Percentiles rank a stretch among this genome's conserved stretches.
phyloP scores from a whole-genome alignment of 352 stramenopile species.

The Peronospora belbahrii region DNA sequence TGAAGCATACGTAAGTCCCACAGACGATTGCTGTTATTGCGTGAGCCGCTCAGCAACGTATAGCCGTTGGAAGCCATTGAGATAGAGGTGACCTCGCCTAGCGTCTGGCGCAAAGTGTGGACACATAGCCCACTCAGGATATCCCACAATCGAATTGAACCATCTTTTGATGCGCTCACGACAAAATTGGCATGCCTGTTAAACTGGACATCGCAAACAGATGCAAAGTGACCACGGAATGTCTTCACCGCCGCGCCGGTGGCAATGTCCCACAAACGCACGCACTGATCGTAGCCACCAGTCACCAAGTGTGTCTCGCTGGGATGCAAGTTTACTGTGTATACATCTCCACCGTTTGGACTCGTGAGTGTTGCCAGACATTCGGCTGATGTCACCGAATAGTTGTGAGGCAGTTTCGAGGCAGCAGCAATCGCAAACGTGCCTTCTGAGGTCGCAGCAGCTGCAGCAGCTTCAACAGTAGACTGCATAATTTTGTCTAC shows the following conservation, averaged over 20 bases:
- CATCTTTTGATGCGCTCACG: constrained; percentile 81
- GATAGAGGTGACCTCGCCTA: constrained; percentile 82
- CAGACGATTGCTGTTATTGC: constrained; percentile 85
- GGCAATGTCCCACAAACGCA: constrained; percentile 78
- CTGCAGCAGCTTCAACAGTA: constrained; percentile 8
- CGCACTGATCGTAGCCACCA: constrained; percentile 81
- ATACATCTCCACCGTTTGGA: constrained; percentile 63
- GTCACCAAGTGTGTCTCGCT: constrained; percentile 84
- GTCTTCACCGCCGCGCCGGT: constrained; percentile 67
- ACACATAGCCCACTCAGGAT: constrained; percentile 84
- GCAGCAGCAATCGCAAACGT: constrained; percentile 16
- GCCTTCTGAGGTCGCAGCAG: constrained; percentile 7
- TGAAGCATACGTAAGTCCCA: constrained; percentile 87
- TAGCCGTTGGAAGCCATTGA: constrained; percentile 78
- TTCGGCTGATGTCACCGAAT: constrained; percentile 35
- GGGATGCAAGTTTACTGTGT: constrained; percentile 79
- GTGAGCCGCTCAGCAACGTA: constrained; percentile 68
- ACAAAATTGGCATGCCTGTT: constrained; percentile 84
- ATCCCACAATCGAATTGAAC: constrained; percentile 81
- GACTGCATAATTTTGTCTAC: constrained; percentile 28
- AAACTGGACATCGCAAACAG: constrained; percentile 83
- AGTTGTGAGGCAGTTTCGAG: constrained; percentile 26
- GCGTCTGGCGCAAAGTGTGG: constrained; percentile 75
- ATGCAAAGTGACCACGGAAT: constrained; percentile 72
- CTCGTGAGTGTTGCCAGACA: constrained; percentile 48